Conservation (phyloP, 139 green algal species). For the Gonium pectorale region DNA sequence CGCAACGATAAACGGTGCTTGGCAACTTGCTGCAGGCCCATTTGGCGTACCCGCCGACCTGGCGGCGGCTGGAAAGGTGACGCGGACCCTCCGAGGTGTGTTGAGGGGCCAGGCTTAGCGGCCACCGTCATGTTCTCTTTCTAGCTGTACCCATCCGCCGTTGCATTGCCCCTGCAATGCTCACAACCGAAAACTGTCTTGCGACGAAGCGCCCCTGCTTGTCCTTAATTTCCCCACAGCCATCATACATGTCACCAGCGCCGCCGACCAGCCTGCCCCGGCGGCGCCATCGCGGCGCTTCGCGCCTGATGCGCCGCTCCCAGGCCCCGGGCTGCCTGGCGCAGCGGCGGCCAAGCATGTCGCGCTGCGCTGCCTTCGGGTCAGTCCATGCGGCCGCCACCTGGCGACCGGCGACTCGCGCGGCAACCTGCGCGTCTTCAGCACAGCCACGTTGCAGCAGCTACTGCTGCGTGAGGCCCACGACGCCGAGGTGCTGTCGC, state of each 20-base stretch:
- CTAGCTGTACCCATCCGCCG: no score
- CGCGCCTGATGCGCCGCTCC: conserved; percentile 31
- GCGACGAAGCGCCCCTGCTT: no score
- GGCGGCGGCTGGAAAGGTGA: neutral
- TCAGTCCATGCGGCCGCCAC: conserved; percentile 56
- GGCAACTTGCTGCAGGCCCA: no score
- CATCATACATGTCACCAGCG: neutral
- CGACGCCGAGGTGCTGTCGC: conserved; percentile 61
- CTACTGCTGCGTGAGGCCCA: conserved; percentile 60
- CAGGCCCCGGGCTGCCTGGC: neutral
- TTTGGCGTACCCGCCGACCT: neutral
- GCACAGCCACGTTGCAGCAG: conserved; percentile 48
- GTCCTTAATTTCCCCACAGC: neutral
- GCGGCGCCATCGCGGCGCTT: conserved; percentile 6
- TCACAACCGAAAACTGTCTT: no score
- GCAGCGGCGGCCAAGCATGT: neutral
- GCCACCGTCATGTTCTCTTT: no score
- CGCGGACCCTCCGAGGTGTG: conserved; percentile 30
- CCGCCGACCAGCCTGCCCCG: neutral
- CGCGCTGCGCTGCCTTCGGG: conserved; percentile 56
- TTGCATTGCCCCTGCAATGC: no score
- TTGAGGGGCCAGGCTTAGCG: no score
- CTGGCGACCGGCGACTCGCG: conserved; percentile 57
- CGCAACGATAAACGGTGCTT: no score
- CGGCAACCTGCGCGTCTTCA: conserved; percentile 70